phyloP scores from a whole-genome alignment of 495 filamentous ascomycete genomes.

The Aspergillus wentii region DNA sequence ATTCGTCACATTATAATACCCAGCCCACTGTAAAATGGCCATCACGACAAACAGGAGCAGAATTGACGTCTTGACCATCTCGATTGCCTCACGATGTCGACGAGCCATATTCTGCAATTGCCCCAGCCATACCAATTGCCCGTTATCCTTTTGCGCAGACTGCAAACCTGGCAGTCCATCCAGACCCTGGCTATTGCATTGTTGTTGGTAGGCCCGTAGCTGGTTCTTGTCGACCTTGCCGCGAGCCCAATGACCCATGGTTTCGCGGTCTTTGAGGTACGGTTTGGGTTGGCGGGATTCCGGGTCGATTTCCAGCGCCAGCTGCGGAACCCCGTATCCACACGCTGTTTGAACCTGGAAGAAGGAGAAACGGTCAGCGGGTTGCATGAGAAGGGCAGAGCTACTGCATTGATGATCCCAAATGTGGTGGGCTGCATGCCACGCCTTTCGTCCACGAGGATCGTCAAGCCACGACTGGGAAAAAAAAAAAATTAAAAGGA shows the following conservation, averaged over 20 bases:
- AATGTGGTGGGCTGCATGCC: too few species aligned
- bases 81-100: conserved; percentile 14
- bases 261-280: conserved; percentile 38
- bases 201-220: conserved; percentile 39
- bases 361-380: neutral
- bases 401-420: too few species aligned
- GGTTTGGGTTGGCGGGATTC: conserved; percentile 14
- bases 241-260: conserved; percentile 35
- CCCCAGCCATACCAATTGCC: conserved; percentile 6
- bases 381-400: too few species aligned
- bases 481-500: conserved; percentile 1
- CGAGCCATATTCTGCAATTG: conserved; percentile 12
- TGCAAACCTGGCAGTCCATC: conserved; percentile 51
- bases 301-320: conserved; percentile 20
- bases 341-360: conserved; percentile 52
- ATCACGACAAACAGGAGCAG: conserved; percentile 15
- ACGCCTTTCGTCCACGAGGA: too few species aligned
- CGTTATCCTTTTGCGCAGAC: conserved; percentile 21
- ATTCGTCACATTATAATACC: too few species aligned
- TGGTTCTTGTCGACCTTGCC: conserved; percentile 33
- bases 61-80: conserved; percentile 11
- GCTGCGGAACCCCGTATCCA: conserved; percentile 49
- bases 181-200: conserved; percentile 44
- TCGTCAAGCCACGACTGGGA: too few species aligned
- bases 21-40: conserved; percentile 10